Evolutionary conservation across 2,329 filamentous ascomycete genomes (phyloP), one percentile per base, ranked within the genome.

Genomic region (Elsinoe ampelina): DNA sequence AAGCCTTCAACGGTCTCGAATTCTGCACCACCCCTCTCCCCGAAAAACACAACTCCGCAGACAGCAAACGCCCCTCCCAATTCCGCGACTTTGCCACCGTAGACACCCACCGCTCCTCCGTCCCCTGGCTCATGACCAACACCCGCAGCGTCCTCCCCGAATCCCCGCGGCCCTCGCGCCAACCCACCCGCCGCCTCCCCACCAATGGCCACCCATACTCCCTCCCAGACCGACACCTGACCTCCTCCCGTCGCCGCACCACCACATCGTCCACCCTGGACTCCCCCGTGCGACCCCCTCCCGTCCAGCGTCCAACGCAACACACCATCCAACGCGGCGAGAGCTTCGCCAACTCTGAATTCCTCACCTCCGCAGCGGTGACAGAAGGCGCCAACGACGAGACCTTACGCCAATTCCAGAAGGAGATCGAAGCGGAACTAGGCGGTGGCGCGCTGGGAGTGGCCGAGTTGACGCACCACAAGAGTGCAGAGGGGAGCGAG

Each of bases 361-460:
- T 56, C 19, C 26, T 56, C 22, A 56, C 54, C 7, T 34, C 20
- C 8, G 54, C 54, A 11, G 54, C 54, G 12, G 54, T 56, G 41
- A 47, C 38, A 7, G 54, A 56, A 19, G 42, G 54, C 41, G 54
- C 54, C 19, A 56, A 56, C 13, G 54, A 56, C 12, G 54, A 56
- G 30, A 56, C 39, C 15, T n/a, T 56, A 3, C 22, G 54, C 2
- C 54, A 56, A 17, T 56, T 56, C 36, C 54, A 56, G 41, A 8
- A n/a, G 26, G 54, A 56, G 38, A 56, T 56, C 36, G 54, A 45
- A 38, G 54, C 54, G 17, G 54, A 56, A n/a, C 30, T 56, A 13
- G 39, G 52, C 20, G 36, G 38, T 1, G 36, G 50, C 7, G 26
- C 26, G 26, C 26, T 30, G 20, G 34, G 35, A 32, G 19, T 32